Percentiles rank a stretch among this genome's conserved stretches.
Conservation (phyloP, 768 basidiomycete species). For the Agrocybe praecox region DNA sequence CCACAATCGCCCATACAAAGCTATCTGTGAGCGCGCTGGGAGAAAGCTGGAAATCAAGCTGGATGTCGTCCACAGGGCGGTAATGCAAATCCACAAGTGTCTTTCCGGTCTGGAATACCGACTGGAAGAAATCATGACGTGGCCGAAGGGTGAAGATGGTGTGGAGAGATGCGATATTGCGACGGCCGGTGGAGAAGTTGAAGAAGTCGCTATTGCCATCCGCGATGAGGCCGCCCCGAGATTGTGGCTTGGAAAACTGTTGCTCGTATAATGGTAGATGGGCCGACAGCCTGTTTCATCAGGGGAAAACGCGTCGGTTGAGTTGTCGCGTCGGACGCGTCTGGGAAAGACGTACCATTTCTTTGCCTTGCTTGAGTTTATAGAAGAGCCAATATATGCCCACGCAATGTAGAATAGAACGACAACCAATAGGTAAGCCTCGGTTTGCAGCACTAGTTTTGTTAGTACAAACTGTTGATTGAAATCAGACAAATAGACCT, state of each 20-base stretch:
- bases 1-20: conserved; percentile 84
- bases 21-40: conserved; percentile 51
- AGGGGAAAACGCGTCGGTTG: conserved; percentile 2
- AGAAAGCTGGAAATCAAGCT: conserved; percentile 79
- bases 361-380: conserved; percentile 62
- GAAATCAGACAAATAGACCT: conserved; percentile 26
- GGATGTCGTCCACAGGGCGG: conserved; percentile 65
- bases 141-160: conserved; percentile 77
- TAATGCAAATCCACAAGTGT: conserved; percentile 79
- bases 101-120: conserved; percentile 59
- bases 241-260: conserved; percentile 75
- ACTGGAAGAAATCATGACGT: conserved; percentile 80
- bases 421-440: conserved; percentile 55
- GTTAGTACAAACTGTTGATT: not conserved
- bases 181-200: conserved; percentile 86
- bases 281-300: conserved; percentile 56
- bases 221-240: conserved; percentile 50
- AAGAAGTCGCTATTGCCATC: conserved; percentile 85
- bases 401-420: conserved; percentile 59
- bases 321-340: conserved; percentile 10
- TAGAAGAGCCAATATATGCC: conserved; percentile 59
- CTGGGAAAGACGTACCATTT: conserved; percentile 55
- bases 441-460: conserved; percentile 61
- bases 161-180: conserved; percentile 76
- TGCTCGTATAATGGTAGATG: conserved; percentile 58